Evolutionary conservation across 2,329 filamentous ascomycete genomes (phyloP), one percentile per base, ranked within the genome.

Genomic region (Aspergillus oerlinghausenensis): DNA sequence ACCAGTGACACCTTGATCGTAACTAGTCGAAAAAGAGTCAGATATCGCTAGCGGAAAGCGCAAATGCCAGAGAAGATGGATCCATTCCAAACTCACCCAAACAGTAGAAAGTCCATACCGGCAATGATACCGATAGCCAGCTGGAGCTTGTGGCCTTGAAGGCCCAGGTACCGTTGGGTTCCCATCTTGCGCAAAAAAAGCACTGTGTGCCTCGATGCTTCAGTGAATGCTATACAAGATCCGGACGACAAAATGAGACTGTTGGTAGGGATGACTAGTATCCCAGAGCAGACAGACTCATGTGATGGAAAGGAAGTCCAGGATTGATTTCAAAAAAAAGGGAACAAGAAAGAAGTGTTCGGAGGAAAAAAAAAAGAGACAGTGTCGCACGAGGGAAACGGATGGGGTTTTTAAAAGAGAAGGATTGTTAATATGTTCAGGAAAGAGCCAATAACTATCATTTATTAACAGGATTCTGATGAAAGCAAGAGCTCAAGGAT

Each of bases 91-190:
- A 26, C 43, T 47, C 17, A 47, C 43, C 64, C 64, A 19, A 66
- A 66, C 1, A 76, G 67, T 59, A 74, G 53, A 57, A 74, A 74
- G 58, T 77, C 76, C 57, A 76, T 68, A 45, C 76, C 76, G 32
- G 77, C 77, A 57, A 78, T 72, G 14, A 77, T 55, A 28, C 74
- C 73, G 60, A 79, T 76, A 49, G 75, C 75, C 29, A 77, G 63
- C 55, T 77, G 73, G 38, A 79, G 70, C 51, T 65, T 66, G 49
- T 66, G 66, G 69, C 77, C 77, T 58, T 67, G 67, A 14, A 78
- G 70, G 65, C 75, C 75, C 60, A 75, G 68, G 58, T 72, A 77
- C 23, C 62, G 67, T 45, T 58, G 65, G 42, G 64, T 63, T 35
- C 58, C 54, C 62, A 67, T 70, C 14, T 56, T 68, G 56, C 47